Evolutionary conservation across 2,329 filamentous ascomycete species (phyloP), one percentile per base, ranked within the genome.

Genomic region (Cladosporium sp.): DNA sequence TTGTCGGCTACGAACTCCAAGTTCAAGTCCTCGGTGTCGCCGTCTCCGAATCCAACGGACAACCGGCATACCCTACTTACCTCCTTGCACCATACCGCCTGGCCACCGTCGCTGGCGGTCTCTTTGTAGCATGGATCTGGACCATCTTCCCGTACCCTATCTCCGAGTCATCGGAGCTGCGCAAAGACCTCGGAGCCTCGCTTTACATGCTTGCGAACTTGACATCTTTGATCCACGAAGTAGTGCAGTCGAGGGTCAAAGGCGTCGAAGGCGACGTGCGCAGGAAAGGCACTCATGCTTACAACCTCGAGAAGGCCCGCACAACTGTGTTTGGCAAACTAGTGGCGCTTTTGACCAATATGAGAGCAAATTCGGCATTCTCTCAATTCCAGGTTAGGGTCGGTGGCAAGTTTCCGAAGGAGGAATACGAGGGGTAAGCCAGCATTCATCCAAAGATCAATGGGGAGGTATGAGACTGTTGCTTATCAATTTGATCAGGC

Each of bases 131-230:
- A 2, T 89, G 87, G 63, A 74, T 90, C 62, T 90, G 85, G 85
- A 89, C 86, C 0, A 78, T 88, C 53, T 88, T 89, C 64, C 86
- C 86, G 0, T 86, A 79, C 56, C 85, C 86, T 0, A 76, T 88
- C 40, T 85, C 84, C 0, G 87, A 89, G 60, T 81, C 85, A 45
- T 82, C 82, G 2, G 81, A 82, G 61, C 74, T 91, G 6, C 79
- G 87, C 8, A 81, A 81, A 58, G 84, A 86, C 57, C 72, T 90
- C 1, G 85, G 85, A 3, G 79, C 79, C 1, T 81, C 84, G 0
- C 71, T 90, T 3, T 89, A 88, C 65, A 74, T 89, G 5, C 75
- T 89, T 3, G 86, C 86, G 1, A 89, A 87, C 61, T 86, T 85
- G 66, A 88, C 87, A 63, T 83, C 80, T 4, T 78, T 85, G 54